A percentile compares a stretch with the other conserved stretches of the same genome.
Evolutionary conservation across 1,284 basidiomycete genomes (phyloP).

Genomic region (Sanghuangporus weigelae): DNA sequence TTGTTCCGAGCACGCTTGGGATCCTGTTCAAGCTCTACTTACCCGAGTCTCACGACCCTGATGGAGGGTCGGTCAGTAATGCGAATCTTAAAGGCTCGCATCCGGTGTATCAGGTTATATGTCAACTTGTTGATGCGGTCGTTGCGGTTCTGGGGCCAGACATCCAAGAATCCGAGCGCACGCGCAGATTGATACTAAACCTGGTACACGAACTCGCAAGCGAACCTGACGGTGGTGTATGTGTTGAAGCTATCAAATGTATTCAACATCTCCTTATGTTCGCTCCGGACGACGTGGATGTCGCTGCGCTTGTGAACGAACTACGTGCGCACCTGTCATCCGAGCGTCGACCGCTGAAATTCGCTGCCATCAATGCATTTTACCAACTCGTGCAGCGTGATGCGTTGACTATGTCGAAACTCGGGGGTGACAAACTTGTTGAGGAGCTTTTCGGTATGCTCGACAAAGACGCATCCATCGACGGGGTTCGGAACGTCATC

Average conservation of each 20-base stretch:
- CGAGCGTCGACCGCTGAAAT: constrained; percentile 77
- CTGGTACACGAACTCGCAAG: constrained; percentile 82
- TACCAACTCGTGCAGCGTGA: constrained; percentile 98
- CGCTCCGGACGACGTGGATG: constrained; percentile 76
- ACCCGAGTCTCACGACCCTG: constrained; percentile 89
- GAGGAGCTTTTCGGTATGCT: constrained; percentile 94
- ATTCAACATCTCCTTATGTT: constrained; percentile 98
- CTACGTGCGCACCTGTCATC: constrained; percentile 78
- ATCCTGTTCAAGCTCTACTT: constrained; percentile 91
- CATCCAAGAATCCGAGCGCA: constrained; percentile 83
- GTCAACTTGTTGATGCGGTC: constrained; percentile 88
- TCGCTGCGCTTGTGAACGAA: constrained; percentile 70
- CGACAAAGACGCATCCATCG: constrained; percentile 91
- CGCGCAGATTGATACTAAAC: constrained; percentile 77
- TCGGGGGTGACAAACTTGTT: constrained; percentile 92
- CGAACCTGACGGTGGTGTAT: constrained; percentile 85
- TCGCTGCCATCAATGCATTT: constrained; percentile 91
- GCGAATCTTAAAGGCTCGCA: constrained; percentile 88
- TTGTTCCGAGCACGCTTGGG: constrained; percentile 83
- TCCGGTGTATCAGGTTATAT: constrained; percentile 88
- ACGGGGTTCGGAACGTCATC: constrained; percentile 91
- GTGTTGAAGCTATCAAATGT: constrained; percentile 93
- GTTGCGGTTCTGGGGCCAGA: constrained; percentile 96
- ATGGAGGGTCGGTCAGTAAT: constrained; percentile 82
- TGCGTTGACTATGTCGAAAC: constrained; percentile 84